Evolutionary conservation across 2,329 filamentous ascomycete genomes (phyloP).

Genomic region (Pestalotiopsis sp.): DNA sequence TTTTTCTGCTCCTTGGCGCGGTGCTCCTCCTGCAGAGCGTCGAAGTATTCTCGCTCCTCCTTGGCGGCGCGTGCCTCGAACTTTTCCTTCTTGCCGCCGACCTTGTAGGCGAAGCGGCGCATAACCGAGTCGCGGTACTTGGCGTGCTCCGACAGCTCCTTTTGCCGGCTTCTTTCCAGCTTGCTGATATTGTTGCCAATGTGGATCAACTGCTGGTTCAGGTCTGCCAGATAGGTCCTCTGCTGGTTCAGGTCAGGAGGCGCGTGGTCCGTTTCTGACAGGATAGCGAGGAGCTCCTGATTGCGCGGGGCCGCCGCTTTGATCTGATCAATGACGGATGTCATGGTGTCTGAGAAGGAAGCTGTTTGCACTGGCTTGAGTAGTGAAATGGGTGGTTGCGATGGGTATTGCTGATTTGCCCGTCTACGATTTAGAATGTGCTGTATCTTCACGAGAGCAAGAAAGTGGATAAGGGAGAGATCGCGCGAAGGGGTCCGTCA

Average conservation of each 20-base stretch:
- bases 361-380: not conserved
- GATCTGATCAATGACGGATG: constrained; percentile 38
- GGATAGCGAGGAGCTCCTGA: constrained; percentile 44
- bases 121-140: constrained; percentile 55
- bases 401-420: not conserved
- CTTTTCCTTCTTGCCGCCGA: constrained; percentile 50
- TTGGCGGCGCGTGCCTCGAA: constrained; percentile 52
- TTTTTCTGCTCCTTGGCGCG: constrained; percentile 45
- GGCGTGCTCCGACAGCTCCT: constrained; percentile 54
- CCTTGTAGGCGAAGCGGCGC: constrained; percentile 53
- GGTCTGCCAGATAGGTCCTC: constrained; percentile 44
- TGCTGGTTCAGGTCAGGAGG: constrained; percentile 47
- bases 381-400: not conserved
- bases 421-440: not conserved
- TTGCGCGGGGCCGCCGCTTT: constrained; percentile 42
- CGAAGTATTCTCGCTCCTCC: constrained; percentile 58
- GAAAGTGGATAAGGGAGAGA: not conserved
- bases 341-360: constrained; percentile 14
- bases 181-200: constrained; percentile 39
- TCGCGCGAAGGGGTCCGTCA: not conserved
- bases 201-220: constrained; percentile 41
- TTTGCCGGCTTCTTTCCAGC: constrained; percentile 42
- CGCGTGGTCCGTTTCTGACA: constrained; percentile 54
- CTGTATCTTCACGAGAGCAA: not conserved
- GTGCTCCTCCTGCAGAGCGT: constrained; percentile 51